A percentile compares a stretch with the other conserved stretches of the same genome.
These are phyloP conservation scores for Puccinia sorghi DNA, from an alignment of 1,284 basidiomycete genomes.

Conservation along the genomic window DNA sequence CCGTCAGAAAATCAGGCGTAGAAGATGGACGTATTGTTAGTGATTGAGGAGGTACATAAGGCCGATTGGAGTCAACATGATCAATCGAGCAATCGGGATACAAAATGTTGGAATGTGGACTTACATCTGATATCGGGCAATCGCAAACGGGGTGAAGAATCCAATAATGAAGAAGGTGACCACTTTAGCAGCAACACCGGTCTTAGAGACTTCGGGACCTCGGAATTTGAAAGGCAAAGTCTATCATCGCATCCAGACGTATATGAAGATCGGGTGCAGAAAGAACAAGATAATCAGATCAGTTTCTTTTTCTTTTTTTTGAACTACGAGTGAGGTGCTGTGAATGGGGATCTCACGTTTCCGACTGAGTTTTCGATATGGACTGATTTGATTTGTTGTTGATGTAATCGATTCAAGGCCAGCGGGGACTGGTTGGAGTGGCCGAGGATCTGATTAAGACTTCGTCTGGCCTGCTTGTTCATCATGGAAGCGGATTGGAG, in stretches of 20 bases:
- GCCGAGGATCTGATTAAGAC: neutral
- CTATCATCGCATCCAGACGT: neutral
- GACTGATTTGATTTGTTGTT: conserved; percentile 34
- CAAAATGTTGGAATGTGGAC: neutral
- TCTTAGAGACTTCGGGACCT: conserved; percentile 33
- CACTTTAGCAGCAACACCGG: conserved; percentile 33
- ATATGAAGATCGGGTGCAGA: neutral
- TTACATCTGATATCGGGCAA: conserved; percentile 50
- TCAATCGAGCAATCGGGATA: neutral
- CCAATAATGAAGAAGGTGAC: conserved; percentile 43
- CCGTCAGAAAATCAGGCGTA: neutral
- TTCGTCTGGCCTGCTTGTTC: neutral
- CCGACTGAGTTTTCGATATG: conserved; percentile 50
- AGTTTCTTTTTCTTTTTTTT: neutral
- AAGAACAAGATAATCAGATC: neutral
- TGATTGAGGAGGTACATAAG: neutral
- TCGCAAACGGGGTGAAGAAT: conserved; percentile 49
- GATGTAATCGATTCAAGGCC: neutral
- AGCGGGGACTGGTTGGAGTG: neutral
- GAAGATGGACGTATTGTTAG: neutral
- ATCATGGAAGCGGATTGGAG: neutral
- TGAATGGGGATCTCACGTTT: conserved; percentile 29
- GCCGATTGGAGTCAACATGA: neutral
- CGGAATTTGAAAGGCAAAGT: conserved; percentile 49
- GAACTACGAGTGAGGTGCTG: neutral